phyloP scores from a whole-genome alignment of 1,284 basidiomycete species.

The Austroboletus rostrupii region DNA sequence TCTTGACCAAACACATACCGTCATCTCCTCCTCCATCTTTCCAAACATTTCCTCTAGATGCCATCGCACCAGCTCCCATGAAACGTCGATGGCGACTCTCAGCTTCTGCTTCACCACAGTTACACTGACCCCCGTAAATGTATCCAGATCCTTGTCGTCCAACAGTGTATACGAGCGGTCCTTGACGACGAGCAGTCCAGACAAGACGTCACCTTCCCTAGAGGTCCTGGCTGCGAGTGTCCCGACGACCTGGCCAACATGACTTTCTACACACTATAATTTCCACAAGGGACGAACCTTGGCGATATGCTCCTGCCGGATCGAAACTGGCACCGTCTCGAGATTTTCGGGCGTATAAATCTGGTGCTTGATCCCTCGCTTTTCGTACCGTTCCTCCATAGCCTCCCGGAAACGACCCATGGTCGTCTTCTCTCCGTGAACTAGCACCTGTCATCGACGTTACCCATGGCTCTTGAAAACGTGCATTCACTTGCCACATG shows the following conservation, averaged over 20 bases:
- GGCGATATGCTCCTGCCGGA: constrained; percentile 90
- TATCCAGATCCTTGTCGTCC: constrained; percentile 84
- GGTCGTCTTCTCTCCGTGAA: constrained; percentile 91
- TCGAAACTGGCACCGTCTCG: constrained; percentile 83
- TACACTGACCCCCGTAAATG: constrained; percentile 89
- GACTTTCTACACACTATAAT: neutral
- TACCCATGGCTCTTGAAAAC: neutral
- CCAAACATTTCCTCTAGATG: constrained; percentile 98
- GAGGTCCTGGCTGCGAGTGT: constrained; percentile 76
- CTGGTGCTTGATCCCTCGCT: constrained; percentile 88
- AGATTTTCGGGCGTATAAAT: constrained; percentile 93
- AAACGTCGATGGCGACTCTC: constrained; percentile 79
- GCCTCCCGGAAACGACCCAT: constrained; percentile 89
- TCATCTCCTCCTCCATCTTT: constrained; percentile 82
- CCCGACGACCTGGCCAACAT: constrained; percentile 74
- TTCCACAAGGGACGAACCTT: constrained; percentile 54
- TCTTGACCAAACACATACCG: constrained; percentile 41
- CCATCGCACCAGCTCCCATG: constrained; percentile 92
- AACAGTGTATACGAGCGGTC: constrained; percentile 96
- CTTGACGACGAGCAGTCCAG: constrained; percentile 86
- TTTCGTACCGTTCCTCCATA: constrained; percentile 82
- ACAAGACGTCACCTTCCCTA: constrained; percentile 65
- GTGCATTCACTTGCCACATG: constrained; percentile 68
- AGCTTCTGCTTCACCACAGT: constrained; percentile 87
- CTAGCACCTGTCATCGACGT: constrained; percentile 62